Evolutionary conservation across 2,329 filamentous ascomycete species (phyloP), one percentile per base, ranked within the genome.

Genomic region (Dryadomyces quercus-mongolicae): DNA sequence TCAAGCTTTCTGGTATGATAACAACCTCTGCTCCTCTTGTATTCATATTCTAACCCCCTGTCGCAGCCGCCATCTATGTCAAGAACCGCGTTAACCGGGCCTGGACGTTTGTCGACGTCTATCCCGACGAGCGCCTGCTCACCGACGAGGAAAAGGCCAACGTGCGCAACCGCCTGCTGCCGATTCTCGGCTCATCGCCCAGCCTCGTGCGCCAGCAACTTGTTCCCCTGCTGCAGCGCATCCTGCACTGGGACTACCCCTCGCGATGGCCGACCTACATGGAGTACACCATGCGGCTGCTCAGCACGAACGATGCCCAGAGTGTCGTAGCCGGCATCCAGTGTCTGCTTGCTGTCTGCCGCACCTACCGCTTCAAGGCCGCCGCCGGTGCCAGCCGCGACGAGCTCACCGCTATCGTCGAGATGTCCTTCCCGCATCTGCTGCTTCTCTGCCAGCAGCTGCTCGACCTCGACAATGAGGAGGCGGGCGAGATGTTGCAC

Each of bases 1-100:
- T 96, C 62, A 86, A 91, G 65, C 78, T 96, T 55, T 92, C 92
- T 58, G 88, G 92, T 97, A 86, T 66, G 84, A 5, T 44, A 8
- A n/a, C n/a, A n/a, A n/a, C n/a, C n/a, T n/a, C n/a, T n/a, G n/a
- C n/a, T n/a, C n/a, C n/a, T n/a, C 15, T 43, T 13, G 7, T 18
- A 16, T 18, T 43, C 5, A 9, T 43, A 8, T 15, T 8, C 40
- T 74, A 59, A 62, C 42, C 25, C 43, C 16, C 5, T 51, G 21
- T 7, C 34, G 52, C 55, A 96, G 92, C 90, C 65, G 91, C 92
- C 66, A 88, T 98, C 63, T 98, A 97, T 73, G 82, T 97, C 68
- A 98, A 98, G 75, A 97, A 98, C 73, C 86, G 91, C 67, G 86
- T 97, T 68, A 92, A 87, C 69, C 86, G 91, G 67, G 90, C 88